These are phyloP conservation scores for Pseudofabraea citricarpa DNA, from an alignment of 2,329 filamentous ascomycete genomes.

Conservation along the genomic window DNA sequence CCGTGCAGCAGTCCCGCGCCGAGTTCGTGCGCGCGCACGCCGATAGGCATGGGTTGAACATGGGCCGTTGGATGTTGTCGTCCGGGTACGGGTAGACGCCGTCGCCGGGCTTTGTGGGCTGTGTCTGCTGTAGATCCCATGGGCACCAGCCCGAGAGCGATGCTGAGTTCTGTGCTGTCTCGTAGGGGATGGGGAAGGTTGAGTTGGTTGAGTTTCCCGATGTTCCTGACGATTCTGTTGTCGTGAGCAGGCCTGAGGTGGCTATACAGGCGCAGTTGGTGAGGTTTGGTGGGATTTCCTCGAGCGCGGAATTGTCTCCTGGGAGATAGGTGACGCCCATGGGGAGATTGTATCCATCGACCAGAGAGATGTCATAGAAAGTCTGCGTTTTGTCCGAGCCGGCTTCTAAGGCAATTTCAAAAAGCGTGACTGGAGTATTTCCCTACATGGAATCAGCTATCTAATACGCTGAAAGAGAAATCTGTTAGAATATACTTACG, in stretches of 20 bases:
- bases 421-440: conserved; percentile 68
- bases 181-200: conserved; percentile 63
- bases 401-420: conserved; percentile 73
- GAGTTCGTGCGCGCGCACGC: conserved; percentile 67
- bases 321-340: conserved; percentile 58
- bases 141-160: conserved; percentile 70
- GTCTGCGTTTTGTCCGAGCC: conserved; percentile 56
- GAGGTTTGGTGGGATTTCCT: conserved; percentile 65
- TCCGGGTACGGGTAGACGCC: conserved; percentile 80
- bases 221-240: conserved; percentile 47
- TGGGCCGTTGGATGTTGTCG: conserved; percentile 62
- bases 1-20: conserved; percentile 71
- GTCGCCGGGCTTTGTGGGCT: conserved; percentile 65
- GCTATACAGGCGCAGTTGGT: conserved; percentile 75
- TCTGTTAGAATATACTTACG: conserved; percentile 45
- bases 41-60: conserved; percentile 74
- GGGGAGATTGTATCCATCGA: conserved; percentile 80
- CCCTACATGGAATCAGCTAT: conserved; percentile 44
- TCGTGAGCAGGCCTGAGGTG: conserved; percentile 56
- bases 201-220: conserved; percentile 52
- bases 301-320: conserved; percentile 54
- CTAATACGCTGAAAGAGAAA: no score
- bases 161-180: conserved; percentile 50
- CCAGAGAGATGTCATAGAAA: conserved; percentile 81
- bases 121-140: conserved; percentile 67